Evolutionary conservation across 176 grass and related monocot genomes (phyloP), one percentile per base, ranked within the genome.

Genomic region (Hsuehochloa calcarea): DNA sequence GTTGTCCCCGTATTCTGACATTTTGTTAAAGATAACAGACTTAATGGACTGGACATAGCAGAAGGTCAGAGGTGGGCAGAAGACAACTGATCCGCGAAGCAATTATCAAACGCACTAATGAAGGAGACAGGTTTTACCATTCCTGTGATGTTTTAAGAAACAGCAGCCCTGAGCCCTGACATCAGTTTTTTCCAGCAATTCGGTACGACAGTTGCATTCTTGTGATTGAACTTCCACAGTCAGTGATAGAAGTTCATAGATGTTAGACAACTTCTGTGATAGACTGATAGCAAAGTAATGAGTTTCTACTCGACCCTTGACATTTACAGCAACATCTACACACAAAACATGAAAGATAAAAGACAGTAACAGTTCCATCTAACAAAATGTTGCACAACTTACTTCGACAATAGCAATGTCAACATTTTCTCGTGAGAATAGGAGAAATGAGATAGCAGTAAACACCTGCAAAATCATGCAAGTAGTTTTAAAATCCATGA

Each of bases 341-440:
- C 35, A 58, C 4, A 74, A 74, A 66, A 7, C 26, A 10, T 81
- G 56, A 37, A 78, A 56, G 16, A 49, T 10, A 77, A 19, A 72
- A 72, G 20, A 71, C 20, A 72, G 66, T 23, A 81, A 17, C 31
- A 68, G 16, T 80, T 62, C 3, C 34, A 71, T 67, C n/a, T 17
- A 80, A 27, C 12, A 73, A 68, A 37, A 64, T 63, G 43, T 65
- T 74, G 55, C 5, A 66, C 16, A 67, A 88, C 86, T 97, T 91
- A 97, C 95, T 95, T 98, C 95, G 4, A 98, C 65, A 14, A 98
- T 78, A 34, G 93, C 93, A 81, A 98, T 83, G 23, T 95, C 91
- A 80, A 98, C 89, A 83, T 79, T 92, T 87, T 93, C 83, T 89
- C 59, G 75, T 60, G 91, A 95, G 80, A 98, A 98, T 16, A 93